Conservation (phyloP, 2,329 filamentous ascomycete genomes). For the Orbilia javanica region DNA sequence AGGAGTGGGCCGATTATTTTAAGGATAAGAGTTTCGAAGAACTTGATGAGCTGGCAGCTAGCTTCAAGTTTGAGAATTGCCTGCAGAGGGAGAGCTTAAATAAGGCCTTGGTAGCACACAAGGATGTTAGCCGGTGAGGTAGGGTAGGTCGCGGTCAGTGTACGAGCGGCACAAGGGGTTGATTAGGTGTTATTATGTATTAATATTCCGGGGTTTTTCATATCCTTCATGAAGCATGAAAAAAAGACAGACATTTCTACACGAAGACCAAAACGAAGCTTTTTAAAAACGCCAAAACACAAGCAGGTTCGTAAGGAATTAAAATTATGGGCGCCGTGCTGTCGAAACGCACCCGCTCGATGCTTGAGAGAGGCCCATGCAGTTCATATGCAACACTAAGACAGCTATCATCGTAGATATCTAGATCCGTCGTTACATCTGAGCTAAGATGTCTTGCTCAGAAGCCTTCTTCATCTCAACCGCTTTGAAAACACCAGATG, state of each 20-base stretch:
- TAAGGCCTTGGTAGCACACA: conserved; percentile 62
- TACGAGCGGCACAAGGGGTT: neutral
- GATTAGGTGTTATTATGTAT: conserved; percentile 10
- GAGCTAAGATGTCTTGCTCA: conserved; percentile 52
- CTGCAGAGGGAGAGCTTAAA: conserved; percentile 70
- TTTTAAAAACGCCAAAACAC: conserved; percentile 2
- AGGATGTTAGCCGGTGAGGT: conserved; percentile 44
- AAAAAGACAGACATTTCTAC: neutral
- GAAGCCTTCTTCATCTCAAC: conserved; percentile 53
- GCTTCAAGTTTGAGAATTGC: conserved; percentile 72
- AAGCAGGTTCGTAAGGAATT: neutral
- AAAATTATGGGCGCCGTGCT: neutral
- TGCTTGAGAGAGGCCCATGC: neutral
- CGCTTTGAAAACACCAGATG: conserved; percentile 54
- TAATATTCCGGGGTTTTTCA: neutral
- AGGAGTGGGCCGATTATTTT: conserved; percentile 72
- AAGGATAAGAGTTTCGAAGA: conserved; percentile 69
- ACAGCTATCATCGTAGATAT: neutral
- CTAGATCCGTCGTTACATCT: conserved; percentile 30
- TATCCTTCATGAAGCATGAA: neutral
- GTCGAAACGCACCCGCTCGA: conserved; percentile 1
- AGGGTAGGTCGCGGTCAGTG: neutral
- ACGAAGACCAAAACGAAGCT: neutral
- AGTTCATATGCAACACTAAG: neutral
- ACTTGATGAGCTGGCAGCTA: conserved; percentile 69